These are phyloP conservation scores for Trichoderma sp. DNA, from an alignment of 2,329 filamentous ascomycete genomes.

Conservation along the genomic window DNA sequence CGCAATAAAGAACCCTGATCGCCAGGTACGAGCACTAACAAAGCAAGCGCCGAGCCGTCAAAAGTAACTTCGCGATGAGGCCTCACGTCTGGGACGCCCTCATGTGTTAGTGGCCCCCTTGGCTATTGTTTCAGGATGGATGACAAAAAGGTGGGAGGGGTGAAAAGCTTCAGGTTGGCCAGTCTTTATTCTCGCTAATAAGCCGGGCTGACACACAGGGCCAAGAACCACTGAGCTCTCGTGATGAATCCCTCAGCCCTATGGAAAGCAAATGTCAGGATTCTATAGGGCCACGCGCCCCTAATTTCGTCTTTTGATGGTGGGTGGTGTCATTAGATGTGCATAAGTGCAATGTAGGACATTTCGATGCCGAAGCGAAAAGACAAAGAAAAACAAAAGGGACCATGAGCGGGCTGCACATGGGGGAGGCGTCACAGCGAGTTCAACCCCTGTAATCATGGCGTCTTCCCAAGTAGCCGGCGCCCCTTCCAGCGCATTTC, in stretches of 20 bases:
- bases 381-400: neutral
- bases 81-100: neutral
- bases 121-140: neutral
- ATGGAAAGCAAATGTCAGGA: neutral
- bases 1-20: neutral
- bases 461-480: neutral
- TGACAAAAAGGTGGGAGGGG: neutral
- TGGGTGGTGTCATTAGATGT: constrained; percentile 4
- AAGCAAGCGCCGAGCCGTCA: neutral
- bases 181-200: neutral
- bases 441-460: constrained; percentile 1
- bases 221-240: neutral
- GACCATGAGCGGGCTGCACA: neutral
- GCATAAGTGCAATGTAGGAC: neutral
- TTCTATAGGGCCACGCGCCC: neutral
- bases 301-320: neutral
- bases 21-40: neutral
- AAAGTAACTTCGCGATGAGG: neutral
- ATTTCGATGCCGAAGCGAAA: neutral
- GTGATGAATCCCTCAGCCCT: constrained; percentile 14
- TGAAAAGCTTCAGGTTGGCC: constrained; percentile 4
- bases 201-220: neutral
- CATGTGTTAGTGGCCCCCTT: neutral
- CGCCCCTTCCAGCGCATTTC: neutral
- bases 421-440: constrained; percentile 5